Percentiles rank a stretch among this genome's conserved stretches.
Conservation (phyloP, 768 basidiomycete species). For the Lentinula detonsa region DNA sequence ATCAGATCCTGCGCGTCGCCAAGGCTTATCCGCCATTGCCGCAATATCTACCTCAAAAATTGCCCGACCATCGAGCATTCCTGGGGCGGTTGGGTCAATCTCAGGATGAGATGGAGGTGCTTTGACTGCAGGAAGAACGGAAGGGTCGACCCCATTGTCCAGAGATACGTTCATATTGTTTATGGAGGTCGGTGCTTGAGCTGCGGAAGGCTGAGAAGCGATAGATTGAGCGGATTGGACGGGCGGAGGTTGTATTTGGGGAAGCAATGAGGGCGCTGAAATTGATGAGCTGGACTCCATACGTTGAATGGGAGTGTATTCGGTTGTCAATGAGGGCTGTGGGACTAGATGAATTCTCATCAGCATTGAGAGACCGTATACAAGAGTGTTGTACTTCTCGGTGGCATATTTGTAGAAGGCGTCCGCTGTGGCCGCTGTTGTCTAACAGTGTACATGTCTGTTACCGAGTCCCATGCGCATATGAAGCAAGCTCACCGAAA, state of each 20-base stretch:
- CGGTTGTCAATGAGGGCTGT: constrained; percentile 66
- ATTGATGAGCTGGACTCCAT: constrained; percentile 34
- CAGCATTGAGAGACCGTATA: background rate
- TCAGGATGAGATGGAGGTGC: constrained; percentile 78
- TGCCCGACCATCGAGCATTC: constrained; percentile 65
- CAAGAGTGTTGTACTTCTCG: constrained; percentile 20
- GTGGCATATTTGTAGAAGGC: constrained; percentile 22
- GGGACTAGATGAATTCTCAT: constrained; percentile 23
- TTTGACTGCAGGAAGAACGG: constrained; percentile 54
- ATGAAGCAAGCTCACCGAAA: constrained; percentile 45
- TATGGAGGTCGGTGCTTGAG: background rate
- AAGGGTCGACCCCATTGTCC: constrained; percentile 57
- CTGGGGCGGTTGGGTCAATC: constrained; percentile 64
- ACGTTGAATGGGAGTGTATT: constrained; percentile 73
- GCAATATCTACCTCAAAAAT: constrained; percentile 82
- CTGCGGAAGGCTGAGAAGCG: constrained; percentile 14
- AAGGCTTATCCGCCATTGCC: constrained; percentile 75
- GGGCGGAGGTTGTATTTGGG: constrained; percentile 11
- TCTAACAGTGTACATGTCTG: constrained; percentile 22
- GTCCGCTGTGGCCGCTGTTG: constrained; percentile 6
- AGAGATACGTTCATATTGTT: background rate
- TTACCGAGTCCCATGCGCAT: constrained; percentile 20
- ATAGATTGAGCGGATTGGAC: background rate
- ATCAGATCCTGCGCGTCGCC: constrained; percentile 89
- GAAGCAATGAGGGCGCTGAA: constrained; percentile 15